A percentile compares a stretch with the other conserved stretches of the same genome.
phyloP scores from a whole-genome alignment of 805 yeast species.

The Saccharomycopsis malanga region DNA sequence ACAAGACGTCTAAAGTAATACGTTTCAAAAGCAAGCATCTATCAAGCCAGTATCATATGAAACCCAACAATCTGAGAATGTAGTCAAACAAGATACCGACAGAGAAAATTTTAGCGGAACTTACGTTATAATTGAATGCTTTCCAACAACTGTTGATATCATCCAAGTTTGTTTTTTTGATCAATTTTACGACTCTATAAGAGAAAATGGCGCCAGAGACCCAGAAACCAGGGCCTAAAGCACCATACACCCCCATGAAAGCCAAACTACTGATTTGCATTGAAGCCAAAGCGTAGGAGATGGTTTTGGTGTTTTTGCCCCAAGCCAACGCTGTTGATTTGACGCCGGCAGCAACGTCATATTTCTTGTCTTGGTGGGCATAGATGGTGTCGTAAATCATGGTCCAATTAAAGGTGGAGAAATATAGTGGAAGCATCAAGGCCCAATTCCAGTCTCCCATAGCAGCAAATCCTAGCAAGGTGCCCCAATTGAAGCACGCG shows the following conservation, averaged over 20 bases:
- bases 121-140: constrained; percentile 68
- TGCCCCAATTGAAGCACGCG: constrained; percentile 90
- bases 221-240: constrained; percentile 72
- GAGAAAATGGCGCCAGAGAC: constrained; percentile 62
- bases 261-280: constrained; percentile 62
- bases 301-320: constrained; percentile 72
- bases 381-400: constrained; percentile 94
- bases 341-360: constrained; percentile 84
- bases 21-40: no score
- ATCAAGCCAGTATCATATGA: no score
- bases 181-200: constrained; percentile 60
- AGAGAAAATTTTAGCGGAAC: constrained; percentile 65
- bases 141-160: constrained; percentile 78
- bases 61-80: constrained; percentile 41
- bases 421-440: constrained; percentile 71
- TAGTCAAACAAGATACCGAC: constrained; percentile 64
- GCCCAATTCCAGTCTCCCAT: constrained; percentile 77
- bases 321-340: constrained; percentile 94
- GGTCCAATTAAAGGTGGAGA: constrained; percentile 82
- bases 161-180: constrained; percentile 68
- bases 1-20: no score
- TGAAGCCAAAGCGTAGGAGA: constrained; percentile 54
- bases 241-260: constrained; percentile 62
- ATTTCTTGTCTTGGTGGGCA: constrained; percentile 94
- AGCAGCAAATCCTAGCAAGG: constrained; percentile 90